Percentiles rank a stretch among this genome's conserved stretches.
Conservation (phyloP, 768 basidiomycete species). For the Agaricus subrufescens region DNA sequence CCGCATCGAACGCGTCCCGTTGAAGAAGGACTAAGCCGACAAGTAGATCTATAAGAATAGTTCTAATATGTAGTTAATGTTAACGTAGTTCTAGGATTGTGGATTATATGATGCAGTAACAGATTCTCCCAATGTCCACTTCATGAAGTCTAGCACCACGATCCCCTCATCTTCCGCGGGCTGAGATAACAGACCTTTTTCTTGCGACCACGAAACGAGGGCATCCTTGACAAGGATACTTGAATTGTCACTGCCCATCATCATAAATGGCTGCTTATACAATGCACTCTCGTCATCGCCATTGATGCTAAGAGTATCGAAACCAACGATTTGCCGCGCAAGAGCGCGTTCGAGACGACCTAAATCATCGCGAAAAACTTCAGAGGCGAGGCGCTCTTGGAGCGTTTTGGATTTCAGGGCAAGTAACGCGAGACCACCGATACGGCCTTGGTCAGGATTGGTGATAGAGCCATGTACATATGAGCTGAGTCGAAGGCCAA, state of each 20-base stretch:
- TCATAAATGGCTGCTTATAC: conserved; percentile 72
- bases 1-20: conserved; percentile 29
- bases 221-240: conserved; percentile 38
- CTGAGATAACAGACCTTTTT: conserved; percentile 36
- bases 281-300: conserved; percentile 46
- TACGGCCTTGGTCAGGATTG: conserved; percentile 48
- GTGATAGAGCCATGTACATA: conserved; percentile 60
- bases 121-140: conserved; percentile 60
- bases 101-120: neutral
- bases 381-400: conserved; percentile 34
- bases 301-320: conserved; percentile 57
- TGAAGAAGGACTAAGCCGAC: conserved; percentile 17
- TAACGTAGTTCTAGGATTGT: neutral
- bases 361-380: conserved; percentile 52
- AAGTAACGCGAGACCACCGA: conserved; percentile 55
- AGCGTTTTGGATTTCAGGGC: conserved; percentile 47
- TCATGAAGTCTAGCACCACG: conserved; percentile 50
- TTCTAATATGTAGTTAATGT: neutral
- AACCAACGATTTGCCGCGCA: conserved; percentile 83
- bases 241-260: conserved; percentile 54
- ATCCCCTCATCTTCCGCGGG: conserved; percentile 31
- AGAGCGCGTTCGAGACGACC: conserved; percentile 65
- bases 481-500: conserved; percentile 40
- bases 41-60: neutral
- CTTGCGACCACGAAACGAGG: conserved; percentile 50